Percentiles rank a stretch among this genome's conserved stretches.
These are phyloP conservation scores for Magnolia sinica DNA, from an alignment of 164 flowering plant genomes.

Conservation along the genomic window DNA sequence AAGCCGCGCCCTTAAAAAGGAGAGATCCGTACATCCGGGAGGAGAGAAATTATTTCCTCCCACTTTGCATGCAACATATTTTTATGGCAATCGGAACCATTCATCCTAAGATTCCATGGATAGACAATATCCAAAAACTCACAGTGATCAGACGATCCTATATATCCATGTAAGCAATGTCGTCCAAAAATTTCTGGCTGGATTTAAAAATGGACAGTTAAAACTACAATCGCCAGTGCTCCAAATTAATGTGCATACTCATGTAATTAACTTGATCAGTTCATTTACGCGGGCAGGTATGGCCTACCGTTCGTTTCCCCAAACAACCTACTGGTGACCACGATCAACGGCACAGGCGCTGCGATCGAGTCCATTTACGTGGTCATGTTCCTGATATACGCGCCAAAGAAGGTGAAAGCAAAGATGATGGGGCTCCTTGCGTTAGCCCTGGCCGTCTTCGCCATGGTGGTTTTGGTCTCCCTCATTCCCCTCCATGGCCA, in stretches of 20 bases:
- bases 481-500: constrained; percentile 62
- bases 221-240: background rate
- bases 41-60: too few species aligned
- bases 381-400: constrained; percentile 55
- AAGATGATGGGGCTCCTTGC: constrained; percentile 52
- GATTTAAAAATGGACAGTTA: too few species aligned
- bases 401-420: constrained; percentile 58
- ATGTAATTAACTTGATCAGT: background rate
- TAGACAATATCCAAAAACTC: too few species aligned
- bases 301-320: constrained; percentile 88
- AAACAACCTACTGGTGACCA: constrained; percentile 66
- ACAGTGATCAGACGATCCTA: too few species aligned
- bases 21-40: too few species aligned
- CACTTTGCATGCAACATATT: too few species aligned
- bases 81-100: too few species aligned
- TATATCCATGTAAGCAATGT: too few species aligned
- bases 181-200: too few species aligned
- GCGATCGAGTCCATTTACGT: constrained; percentile 68
- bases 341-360: constrained; percentile 79
- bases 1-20: too few species aligned
- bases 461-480: constrained; percentile 57
- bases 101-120: too few species aligned
- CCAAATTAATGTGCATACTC: background rate
- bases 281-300: constrained; percentile 40
- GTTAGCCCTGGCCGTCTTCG: constrained; percentile 46